Evolutionary conservation across 257 asterid genomes (phyloP), one percentile per base, ranked within the genome.

Genomic region (Solanum pinnatisectum): DNA sequence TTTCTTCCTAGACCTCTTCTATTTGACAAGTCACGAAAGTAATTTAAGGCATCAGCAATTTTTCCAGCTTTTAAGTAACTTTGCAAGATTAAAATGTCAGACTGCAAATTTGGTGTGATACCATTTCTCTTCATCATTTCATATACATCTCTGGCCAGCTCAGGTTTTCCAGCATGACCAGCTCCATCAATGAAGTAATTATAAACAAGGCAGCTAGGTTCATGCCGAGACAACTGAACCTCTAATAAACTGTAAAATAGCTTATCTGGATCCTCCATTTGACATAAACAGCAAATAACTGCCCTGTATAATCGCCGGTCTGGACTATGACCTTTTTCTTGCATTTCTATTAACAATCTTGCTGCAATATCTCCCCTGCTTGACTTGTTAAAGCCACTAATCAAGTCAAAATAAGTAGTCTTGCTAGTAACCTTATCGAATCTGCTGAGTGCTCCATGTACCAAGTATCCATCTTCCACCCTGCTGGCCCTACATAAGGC

Each of bases 141-240:
- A 83, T 95, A 94, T 35, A 93, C 94, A 87, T 90, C 91, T 87
- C 44, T 84, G 70, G 99, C 97, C 85, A 94, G 89, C 30, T 93
- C 94, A 77, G 93, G 94, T 87, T 89, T 95, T 85, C 88, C 87
- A 5, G 99, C 98, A 89, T 88, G 94, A 72, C 98, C 98, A 49
- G 99, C 99, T 76, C 96, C 99, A 88, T 91, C 96, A 86, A 97
- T 94, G 93, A 97, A 97, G 87, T 44, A 78, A 85, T 91, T 88
- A 91, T 87, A 96, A 87, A 87, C 63, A 30, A 2, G 10, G 87
- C 84, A 15, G 14, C 81, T 37, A 30, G 95, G 78, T 18, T 76
- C 72, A 83, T 83, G 87, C 20, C 89, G 90, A 32, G 93, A 88
- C 86, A 94, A 90, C 87, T 92, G 96, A 91, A 91, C 91, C 83